A percentile compares a stretch with the other conserved stretches of the same genome.
These are phyloP conservation scores for Backusella mclennaniae DNA, from an alignment of 192 early-diverging fungal species.

Conservation along the genomic window DNA sequence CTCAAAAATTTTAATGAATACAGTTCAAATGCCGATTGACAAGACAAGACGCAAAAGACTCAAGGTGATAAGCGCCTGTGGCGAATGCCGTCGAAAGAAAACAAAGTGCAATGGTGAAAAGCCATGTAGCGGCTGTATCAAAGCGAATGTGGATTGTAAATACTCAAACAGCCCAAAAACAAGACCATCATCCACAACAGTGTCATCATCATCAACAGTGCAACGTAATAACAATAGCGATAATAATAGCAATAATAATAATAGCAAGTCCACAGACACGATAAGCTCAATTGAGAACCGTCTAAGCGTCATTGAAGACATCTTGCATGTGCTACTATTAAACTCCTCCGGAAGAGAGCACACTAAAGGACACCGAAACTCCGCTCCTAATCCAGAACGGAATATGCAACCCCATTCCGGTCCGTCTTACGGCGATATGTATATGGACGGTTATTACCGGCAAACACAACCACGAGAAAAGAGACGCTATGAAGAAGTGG, in stretches of 20 bases:
- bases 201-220: neutral
- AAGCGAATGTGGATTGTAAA: conserved; percentile 18
- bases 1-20: neutral
- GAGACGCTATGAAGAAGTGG: neutral
- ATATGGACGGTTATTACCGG: neutral
- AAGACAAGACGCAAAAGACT: conserved; percentile 23
- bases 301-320: conserved; percentile 22
- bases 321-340: conserved; percentile 13
- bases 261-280: neutral
- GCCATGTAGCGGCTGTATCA: conserved; percentile 21
- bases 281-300: conserved; percentile 23
- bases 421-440: conserved; percentile 16
- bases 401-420: conserved; percentile 22
- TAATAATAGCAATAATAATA: neutral
- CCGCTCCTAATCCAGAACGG: conserved; percentile 1
- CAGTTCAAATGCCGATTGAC: conserved; percentile 10
- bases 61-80: conserved; percentile 25
- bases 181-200: neutral
- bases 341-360: conserved; percentile 4
- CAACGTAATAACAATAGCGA: neutral
- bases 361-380: conserved; percentile 6
- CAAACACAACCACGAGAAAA: neutral
- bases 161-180: conserved; percentile 18
- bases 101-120: conserved; percentile 27
- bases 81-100: conserved; percentile 27